These are phyloP conservation scores for Lagerstroemia speciosa DNA, from an alignment of 345 rosid species.

Conservation along the genomic window DNA sequence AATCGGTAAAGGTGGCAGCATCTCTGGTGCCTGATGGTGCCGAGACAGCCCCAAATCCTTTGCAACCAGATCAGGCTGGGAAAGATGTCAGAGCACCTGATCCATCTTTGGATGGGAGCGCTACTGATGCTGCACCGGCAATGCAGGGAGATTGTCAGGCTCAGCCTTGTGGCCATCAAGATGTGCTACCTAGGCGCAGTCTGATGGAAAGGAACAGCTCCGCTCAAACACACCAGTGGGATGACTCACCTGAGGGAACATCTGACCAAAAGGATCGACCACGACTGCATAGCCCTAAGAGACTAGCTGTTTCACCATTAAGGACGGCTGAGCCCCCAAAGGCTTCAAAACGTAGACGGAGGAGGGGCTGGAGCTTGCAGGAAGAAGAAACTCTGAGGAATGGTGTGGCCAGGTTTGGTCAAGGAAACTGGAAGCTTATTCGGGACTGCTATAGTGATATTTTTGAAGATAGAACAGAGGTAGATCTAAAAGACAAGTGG, in stretches of 20 bases:
- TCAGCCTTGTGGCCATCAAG: slow-evolving; percentile 13
- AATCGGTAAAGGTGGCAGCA: slow-evolving; percentile 26
- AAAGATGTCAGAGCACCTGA: neutral
- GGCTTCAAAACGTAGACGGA: slow-evolving; percentile 21
- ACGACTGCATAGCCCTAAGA: slow-evolving; percentile 14
- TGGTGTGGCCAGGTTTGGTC: slow-evolving; percentile 41
- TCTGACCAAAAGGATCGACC: slow-evolving; percentile 4
- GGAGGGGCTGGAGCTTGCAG: slow-evolving; percentile 34
- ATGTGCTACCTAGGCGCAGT: slow-evolving; percentile 18
- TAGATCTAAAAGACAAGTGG: slow-evolving; percentile 68
- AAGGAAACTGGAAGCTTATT: slow-evolving; percentile 40
- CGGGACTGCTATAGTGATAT: slow-evolving; percentile 12
- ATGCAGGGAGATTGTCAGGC: neutral
- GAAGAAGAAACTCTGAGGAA: slow-evolving; percentile 50
- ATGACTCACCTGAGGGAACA: slow-evolving; percentile 24
- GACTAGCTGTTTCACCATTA: slow-evolving; percentile 17
- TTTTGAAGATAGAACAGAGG: slow-evolving; percentile 37
- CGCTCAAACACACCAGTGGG: slow-evolving; percentile 48
- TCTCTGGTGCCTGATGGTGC: slow-evolving; percentile 15
- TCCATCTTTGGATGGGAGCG: neutral
- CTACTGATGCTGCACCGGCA: neutral
- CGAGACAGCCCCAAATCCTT: neutral
- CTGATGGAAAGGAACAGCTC: slow-evolving; percentile 47
- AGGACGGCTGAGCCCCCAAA: slow-evolving; percentile 8
- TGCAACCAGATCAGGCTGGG: slow-evolving; percentile 5